These are phyloP conservation scores for Chalaropsis ovoidea DNA, from an alignment of 2,329 filamentous ascomycete species.

Conservation along the genomic window DNA sequence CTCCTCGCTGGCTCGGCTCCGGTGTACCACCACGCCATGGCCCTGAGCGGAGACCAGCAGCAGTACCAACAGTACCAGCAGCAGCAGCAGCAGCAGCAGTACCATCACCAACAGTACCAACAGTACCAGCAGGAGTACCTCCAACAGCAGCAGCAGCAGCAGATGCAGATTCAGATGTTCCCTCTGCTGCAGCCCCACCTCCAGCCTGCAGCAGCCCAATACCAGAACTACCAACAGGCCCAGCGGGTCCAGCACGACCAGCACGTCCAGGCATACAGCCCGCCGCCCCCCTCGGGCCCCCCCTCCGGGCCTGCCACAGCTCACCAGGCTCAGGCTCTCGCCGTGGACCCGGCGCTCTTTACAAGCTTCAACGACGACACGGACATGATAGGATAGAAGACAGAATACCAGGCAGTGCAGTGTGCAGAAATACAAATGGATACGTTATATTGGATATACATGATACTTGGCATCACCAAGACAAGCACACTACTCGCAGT, in stretches of 20 bases:
- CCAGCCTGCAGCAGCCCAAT: background rate
- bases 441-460: conserved; percentile 14
- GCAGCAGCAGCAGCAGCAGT: conserved; percentile 3
- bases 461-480: background rate
- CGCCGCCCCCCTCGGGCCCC: too few relatives aligned
- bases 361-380: background rate
- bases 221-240: background rate
- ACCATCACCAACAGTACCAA: conserved; percentile 11
- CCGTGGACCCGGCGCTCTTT: conserved; percentile 9
- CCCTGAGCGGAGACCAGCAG: background rate
- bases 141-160: too few relatives aligned
- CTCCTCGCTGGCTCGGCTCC: background rate
- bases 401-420: background rate
- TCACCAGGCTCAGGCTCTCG: background rate
- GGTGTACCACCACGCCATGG: background rate
- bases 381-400: conserved; percentile 10
- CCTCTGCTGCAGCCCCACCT: too few relatives aligned
- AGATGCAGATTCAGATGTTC: too few relatives aligned
- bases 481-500: background rate
- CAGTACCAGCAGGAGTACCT: too few relatives aligned
- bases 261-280: too few relatives aligned
- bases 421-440: background rate
- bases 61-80: too few relatives aligned
- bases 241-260: background rate
- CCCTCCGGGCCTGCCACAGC: too few relatives aligned